Evolutionary conservation across 1,284 basidiomycete species (phyloP), one percentile per base, ranked within the genome.

Genomic region (Pascua sp.): DNA sequence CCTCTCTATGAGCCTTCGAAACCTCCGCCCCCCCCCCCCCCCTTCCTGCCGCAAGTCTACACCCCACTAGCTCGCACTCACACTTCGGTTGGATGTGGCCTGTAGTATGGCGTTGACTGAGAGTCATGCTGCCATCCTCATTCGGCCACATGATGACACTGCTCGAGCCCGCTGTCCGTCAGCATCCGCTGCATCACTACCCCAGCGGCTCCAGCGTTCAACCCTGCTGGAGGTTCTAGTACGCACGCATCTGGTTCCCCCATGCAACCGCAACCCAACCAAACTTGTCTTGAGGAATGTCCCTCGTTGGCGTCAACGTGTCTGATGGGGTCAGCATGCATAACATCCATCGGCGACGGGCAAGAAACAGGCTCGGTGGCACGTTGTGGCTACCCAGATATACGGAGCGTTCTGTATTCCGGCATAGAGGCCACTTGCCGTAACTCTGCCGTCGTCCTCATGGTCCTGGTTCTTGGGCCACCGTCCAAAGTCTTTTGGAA

Each of bases 121-220:
- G 72, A 11, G 83, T 85, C 44, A 85, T 76, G 2, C 78, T 73
- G 9, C 81, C 81, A 59, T 84, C 80, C 11, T 72, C 69, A 64
- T 85, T 84, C 8, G 81, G 75, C 86, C 86, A 88, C 73, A 84
- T 81, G 46, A 88, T 83, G 51, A 86, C 82, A 82, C 86, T 84
- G 0, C 83, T 81, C 11, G 81, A 77, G 59, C 79, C 61, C 9
- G 77, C 70, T 74, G 39, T 2, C 7, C 9, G 46, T 59, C 39
- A 59, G 54, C 12, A 1, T 8, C 5, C 5, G 16, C 12, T 40
- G 13, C 38, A 1, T 16, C 3, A 5, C n/a, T 15, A 7, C 24
- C 24, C 3, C 24, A 32, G 24, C 24, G 24, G 4, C 24, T 4
- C 3, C 24, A 32, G 24, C 24, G 7, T 32, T 32, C 24, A 32